Conservation (phyloP, 805 yeast species). For the Sugiyamaella americana region DNA sequence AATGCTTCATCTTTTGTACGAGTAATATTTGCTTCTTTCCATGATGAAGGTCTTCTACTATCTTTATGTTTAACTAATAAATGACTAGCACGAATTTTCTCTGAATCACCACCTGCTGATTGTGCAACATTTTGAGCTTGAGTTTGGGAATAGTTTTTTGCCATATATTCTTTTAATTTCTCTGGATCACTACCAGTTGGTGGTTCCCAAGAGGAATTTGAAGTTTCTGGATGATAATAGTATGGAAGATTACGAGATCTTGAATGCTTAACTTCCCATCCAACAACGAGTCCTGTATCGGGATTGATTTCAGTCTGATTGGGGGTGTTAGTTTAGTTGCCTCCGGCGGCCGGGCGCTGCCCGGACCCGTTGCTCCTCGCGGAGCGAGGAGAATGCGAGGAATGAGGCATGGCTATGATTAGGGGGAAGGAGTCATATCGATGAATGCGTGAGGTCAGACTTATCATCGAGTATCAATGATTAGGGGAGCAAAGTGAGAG, state of each 20-base stretch:
- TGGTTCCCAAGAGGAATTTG: conserved; percentile 83
- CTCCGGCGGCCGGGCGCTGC: too few relatives aligned
- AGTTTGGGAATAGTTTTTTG: conserved; percentile 30
- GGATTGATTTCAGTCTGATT: conserved; percentile 12
- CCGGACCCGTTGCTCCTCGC: too few relatives aligned
- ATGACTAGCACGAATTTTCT: conserved; percentile 74
- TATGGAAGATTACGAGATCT: conserved; percentile 80
- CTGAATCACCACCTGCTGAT: conserved; percentile 35
- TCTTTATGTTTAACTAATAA: conserved; percentile 75
- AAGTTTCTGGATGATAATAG: conserved; percentile 62
- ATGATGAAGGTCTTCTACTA: conserved; percentile 85
- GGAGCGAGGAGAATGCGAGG: too few relatives aligned
- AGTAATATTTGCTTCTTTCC: conserved; percentile 75
- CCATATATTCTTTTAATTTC: conserved; percentile 52
- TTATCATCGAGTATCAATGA: too few relatives aligned
- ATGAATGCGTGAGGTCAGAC: too few relatives aligned
- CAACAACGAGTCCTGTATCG: conserved; percentile 71
- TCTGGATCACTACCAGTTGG: conserved; percentile 74
- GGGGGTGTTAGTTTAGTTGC: too few relatives aligned
- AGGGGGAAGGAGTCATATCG: too few relatives aligned
- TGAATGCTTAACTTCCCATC: conserved; percentile 79
- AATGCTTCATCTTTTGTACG: conserved; percentile 76
- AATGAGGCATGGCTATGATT: too few relatives aligned
- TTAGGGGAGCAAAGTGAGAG: too few relatives aligned
- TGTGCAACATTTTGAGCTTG: conserved; percentile 20